Evolutionary conservation across 768 basidiomycete species (phyloP), one percentile per base, ranked within the genome.

Genomic region (Auriculariales sp.): DNA sequence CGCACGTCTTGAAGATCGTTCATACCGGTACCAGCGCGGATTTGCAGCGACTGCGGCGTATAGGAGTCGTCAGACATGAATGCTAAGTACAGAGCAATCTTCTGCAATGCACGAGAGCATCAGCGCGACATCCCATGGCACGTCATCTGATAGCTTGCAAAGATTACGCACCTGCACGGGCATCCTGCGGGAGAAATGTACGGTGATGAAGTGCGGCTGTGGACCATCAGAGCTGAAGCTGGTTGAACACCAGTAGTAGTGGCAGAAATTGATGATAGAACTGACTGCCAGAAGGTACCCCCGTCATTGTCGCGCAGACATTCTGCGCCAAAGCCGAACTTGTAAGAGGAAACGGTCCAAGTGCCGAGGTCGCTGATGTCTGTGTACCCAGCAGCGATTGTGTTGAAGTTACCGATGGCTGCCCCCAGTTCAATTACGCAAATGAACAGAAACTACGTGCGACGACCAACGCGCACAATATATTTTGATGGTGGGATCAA

Each of bases 211-310:
- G 66, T 99, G 94, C 2, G 95, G 95, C 58, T 98, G 95, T 2
- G 93, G 90, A 2, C 95, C 95, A 61, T 98, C 95, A 3, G 83
- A 83, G 61, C 86, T 89, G 54, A 19, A 12, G 15, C 17, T 14
- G 17, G 25, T 35, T 9, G 22, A 31, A 11, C 7, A 35, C 45
- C 47, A 24, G 5, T 32, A 34, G 14, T 10, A 27, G 28, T 12
- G 17, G 25, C 10, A 44, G 25, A 45, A 17, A 33, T 10, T 7
- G 17, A 15, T n/a, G 25, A 17, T 22, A 5, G 19, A 6, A 73
- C 90, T 63, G 63, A 98, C 93, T 98, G 95, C 95, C 95, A 98
- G 61, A 97, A 94, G 0, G 93, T 97, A 33, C 87, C 83, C 28
- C 87, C 81, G 59, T 94, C 85, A 29, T 78, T 77, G 57, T 97